Base-by-base conservation (phyloP, 805 yeast species). In the Nakazawaea sp. region DNA sequence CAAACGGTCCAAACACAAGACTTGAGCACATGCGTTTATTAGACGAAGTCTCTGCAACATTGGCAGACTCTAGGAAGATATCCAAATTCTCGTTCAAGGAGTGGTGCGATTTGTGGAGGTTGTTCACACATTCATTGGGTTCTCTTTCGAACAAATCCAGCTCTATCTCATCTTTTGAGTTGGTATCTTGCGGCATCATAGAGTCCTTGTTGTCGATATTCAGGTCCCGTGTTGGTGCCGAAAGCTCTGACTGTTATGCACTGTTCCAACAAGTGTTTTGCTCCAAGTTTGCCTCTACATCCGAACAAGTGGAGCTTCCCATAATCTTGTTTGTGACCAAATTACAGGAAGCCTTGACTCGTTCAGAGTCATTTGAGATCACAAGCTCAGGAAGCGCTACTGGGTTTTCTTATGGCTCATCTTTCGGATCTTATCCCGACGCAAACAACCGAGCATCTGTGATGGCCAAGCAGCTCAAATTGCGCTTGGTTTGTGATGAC, bases 331-430 rank as follows among this genome's bases (percentile, higher is more conserved):
- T 85, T 17, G 69, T 85, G 1, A 56, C 59, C 4, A 75, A 78
- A 43, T 59, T 87, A 13, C 92, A 86, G 43, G 88, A 83, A 39
- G 75, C 85, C 0, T 56, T 87, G 17, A 75, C 85, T 1, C 68
- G 95, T 47, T 66, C 77, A 0, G 96, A 88, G 52, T 63, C 80
- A 0, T 84, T 87, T 53, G 81, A 77, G 28, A 74, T 87, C 13
- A 54, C 70, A 2, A 64, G 73, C 0, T 59, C 75, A 49, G 84
- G 71, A 11, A 42, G 46, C 11, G 31, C 17, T 7, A 8, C 28
- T 23, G 26, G 26, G 11, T 23, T 9, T 6, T 34, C 46, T 2
- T n/a, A n/a, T n/a, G n/a, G n/a, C n/a, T n/a, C n/a, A n/a, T n/a
- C n/a, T n/a, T n/a, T n/a, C n/a, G 31, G 33, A 5, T 4, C 38